These are phyloP conservation scores for Scopulariopsis brevicaulis DNA, from an alignment of 2,329 filamentous ascomycete species.

Conservation along the genomic window DNA sequence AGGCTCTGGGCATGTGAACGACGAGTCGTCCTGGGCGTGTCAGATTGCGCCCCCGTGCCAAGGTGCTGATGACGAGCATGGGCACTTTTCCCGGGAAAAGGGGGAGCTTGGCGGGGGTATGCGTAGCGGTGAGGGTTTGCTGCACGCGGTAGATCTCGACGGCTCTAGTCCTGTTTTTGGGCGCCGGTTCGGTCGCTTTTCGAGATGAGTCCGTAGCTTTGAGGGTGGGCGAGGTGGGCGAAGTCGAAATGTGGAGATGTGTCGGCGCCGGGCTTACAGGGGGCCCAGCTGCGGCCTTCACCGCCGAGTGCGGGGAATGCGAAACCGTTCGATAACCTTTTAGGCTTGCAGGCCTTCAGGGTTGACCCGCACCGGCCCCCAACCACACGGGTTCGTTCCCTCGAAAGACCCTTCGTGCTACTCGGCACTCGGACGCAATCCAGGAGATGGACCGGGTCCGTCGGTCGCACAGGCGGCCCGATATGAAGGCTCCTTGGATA, in stretches of 20 bases:
- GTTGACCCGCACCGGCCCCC: too few relatives aligned
- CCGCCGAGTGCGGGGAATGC: too few relatives aligned
- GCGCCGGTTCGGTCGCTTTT: background rate
- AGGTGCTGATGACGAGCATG: background rate
- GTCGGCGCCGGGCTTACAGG: too few relatives aligned
- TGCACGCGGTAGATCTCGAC: background rate
- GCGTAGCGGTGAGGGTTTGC: background rate
- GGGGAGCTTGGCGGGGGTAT: background rate
- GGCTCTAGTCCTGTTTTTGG: background rate
- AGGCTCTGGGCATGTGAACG: too few relatives aligned
- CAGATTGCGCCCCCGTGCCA: background rate
- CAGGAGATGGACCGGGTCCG: background rate
- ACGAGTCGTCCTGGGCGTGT: too few relatives aligned
- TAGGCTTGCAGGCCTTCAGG: too few relatives aligned
- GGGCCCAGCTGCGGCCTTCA: too few relatives aligned
- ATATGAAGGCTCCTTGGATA: background rate
- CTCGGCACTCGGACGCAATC: background rate
- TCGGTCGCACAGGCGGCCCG: background rate
- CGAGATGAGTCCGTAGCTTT: background rate
- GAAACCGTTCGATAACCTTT: too few relatives aligned
- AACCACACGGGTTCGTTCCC: too few relatives aligned
- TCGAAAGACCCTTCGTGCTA: too few relatives aligned
- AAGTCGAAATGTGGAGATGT: too few relatives aligned
- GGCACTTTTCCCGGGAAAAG: background rate
- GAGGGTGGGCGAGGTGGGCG: background rate